Conservation (phyloP, 768 basidiomycete genomes). For the Rickenella mellea region DNA sequence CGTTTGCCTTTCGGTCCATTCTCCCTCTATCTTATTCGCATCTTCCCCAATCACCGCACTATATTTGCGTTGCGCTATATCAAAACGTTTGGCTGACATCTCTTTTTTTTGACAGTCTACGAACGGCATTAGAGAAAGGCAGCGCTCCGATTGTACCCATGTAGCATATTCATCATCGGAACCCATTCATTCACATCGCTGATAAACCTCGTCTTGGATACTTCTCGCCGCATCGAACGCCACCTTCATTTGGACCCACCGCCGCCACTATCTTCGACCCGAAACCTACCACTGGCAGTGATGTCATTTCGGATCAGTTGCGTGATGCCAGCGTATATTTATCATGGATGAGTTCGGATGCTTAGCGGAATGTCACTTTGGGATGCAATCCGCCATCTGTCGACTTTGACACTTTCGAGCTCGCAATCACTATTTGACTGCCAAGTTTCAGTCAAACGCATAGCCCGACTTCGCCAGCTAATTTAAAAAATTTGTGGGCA, state of each 20-base stretch:
- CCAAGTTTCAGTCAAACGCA: no score
- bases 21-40: background rate
- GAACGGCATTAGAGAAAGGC: slow-evolving; percentile 69
- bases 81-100: background rate
- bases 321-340: no score
- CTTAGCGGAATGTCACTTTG: no score
- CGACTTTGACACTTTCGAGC: no score
- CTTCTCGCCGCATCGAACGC: background rate
- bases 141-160: slow-evolving; percentile 48
- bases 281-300: slow-evolving; percentile 1
- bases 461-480: no score
- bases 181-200: no score
- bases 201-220: no score
- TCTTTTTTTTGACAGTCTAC: slow-evolving; percentile 40
- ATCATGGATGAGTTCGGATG: no score
- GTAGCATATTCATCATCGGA: slow-evolving; percentile 7
- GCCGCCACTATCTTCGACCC: slow-evolving; percentile 3
- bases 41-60: no score
- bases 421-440: no score
- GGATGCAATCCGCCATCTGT: no score
- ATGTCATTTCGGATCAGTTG: slow-evolving; percentile 6
- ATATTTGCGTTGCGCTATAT: background rate
- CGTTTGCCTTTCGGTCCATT: background rate
- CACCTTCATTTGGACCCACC: background rate
- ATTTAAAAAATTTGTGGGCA: no score